Conservation (phyloP, 805 yeast species). For the Cephaloascus fragrans region DNA sequence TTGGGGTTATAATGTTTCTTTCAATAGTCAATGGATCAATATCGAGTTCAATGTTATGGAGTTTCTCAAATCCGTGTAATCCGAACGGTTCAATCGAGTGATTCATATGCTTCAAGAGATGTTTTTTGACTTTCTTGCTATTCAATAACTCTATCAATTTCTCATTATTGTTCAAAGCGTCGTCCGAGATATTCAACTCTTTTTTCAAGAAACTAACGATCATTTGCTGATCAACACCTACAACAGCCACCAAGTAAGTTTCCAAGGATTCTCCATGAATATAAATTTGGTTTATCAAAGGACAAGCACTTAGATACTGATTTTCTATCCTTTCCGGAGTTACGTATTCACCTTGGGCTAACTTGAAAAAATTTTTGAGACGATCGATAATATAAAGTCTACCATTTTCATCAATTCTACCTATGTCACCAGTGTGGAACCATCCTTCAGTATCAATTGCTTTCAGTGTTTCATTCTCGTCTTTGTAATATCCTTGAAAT, state of each 20-base stretch:
- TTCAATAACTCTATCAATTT: conserved; percentile 17
- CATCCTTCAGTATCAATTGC: conserved; percentile 39
- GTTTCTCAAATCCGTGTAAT: conserved; percentile 26
- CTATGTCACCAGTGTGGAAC: conserved; percentile 53
- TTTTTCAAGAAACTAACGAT: background rate
- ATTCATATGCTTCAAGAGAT: conserved; percentile 13
- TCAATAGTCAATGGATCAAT: conserved; percentile 30
- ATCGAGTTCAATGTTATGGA: conserved; percentile 24
- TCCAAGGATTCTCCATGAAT: conserved; percentile 22
- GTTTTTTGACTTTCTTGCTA: conserved; percentile 13
- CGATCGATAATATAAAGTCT: conserved; percentile 37
- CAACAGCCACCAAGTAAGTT: conserved; percentile 18
- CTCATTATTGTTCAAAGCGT: conserved; percentile 11
- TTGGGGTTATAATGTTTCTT: conserved; percentile 28
- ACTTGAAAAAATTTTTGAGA: conserved; percentile 35
- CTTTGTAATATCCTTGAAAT: conserved; percentile 39
- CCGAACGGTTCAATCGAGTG: conserved; percentile 3
- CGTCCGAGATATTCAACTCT: conserved; percentile 6
- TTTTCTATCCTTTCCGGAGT: conserved; percentile 30
- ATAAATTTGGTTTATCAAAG: conserved; percentile 13
- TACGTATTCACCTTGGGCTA: conserved; percentile 26
- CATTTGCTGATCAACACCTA: conserved; percentile 15
- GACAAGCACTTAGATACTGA: conserved; percentile 15
- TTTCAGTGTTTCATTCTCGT: conserved; percentile 36
- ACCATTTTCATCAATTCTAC: conserved; percentile 23